A percentile compares a stretch with the other conserved stretches of the same genome.
These are phyloP conservation scores for Penicillium coffeae DNA, from an alignment of 495 filamentous ascomycete species.

Conservation along the genomic window DNA sequence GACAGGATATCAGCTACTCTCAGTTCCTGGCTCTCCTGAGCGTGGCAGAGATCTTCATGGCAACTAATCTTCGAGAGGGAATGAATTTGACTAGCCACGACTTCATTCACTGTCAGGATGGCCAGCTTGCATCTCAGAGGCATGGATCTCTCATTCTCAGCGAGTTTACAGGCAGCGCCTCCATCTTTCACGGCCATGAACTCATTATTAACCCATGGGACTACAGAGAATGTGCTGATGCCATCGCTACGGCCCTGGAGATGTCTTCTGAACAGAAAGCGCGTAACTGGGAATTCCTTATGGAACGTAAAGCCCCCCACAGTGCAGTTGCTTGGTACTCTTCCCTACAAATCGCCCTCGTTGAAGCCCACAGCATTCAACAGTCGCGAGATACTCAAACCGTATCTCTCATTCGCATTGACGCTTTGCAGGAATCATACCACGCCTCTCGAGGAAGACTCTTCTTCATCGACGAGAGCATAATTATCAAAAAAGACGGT, in stretches of 20 bases:
- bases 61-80: slow-evolving; percentile 82
- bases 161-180: slow-evolving; percentile 88
- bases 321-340: slow-evolving; percentile 74
- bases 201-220: slow-evolving; percentile 90
- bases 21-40: slow-evolving; percentile 81
- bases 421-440: slow-evolving; percentile 58
- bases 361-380: slow-evolving; percentile 63
- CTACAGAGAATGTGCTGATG: slow-evolving; percentile 72
- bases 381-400: slow-evolving; percentile 64
- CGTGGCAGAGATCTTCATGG: slow-evolving; percentile 79
- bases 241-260: slow-evolving; percentile 70
- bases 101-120: slow-evolving; percentile 83
- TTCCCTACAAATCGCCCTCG: slow-evolving; percentile 55
- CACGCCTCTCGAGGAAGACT: slow-evolving; percentile 54
- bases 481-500: slow-evolving; percentile 63
- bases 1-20: slow-evolving; percentile 80
- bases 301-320: slow-evolving; percentile 62
- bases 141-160: slow-evolving; percentile 84
- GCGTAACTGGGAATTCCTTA: slow-evolving; percentile 66
- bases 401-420: slow-evolving; percentile 65
- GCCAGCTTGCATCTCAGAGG: slow-evolving; percentile 58
- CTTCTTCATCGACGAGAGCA: slow-evolving; percentile 82
- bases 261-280: slow-evolving; percentile 69
- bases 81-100: slow-evolving; percentile 91
- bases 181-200: slow-evolving; percentile 64